These are phyloP conservation scores for Botryosphaeria agaves DNA, from an alignment of 2,329 filamentous ascomycete species.

Conservation along the genomic window DNA sequence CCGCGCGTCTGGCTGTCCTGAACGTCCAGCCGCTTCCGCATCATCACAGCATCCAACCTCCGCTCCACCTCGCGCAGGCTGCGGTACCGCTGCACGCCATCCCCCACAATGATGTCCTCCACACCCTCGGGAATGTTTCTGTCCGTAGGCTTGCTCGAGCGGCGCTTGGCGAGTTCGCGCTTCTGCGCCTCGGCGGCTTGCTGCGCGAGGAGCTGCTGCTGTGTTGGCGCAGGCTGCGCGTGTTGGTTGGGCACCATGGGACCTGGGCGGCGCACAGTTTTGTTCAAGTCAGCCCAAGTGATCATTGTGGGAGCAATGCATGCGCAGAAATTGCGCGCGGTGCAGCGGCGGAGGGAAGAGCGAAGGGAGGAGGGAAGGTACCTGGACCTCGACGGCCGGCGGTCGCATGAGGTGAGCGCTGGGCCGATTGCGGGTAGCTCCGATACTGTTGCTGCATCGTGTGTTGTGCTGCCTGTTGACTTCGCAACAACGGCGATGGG, in stretches of 20 bases:
- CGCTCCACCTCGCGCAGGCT: conserved; percentile 75
- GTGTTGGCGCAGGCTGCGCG: conserved; percentile 25
- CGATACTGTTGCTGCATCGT: conserved; percentile 28
- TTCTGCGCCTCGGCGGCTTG: conserved; percentile 30
- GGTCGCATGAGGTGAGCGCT: conserved; percentile 15
- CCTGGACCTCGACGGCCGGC: conserved; percentile 24
- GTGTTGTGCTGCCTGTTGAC: no score
- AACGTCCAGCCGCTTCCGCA: conserved; percentile 83
- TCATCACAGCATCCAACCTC: conserved; percentile 78
- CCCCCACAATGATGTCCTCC: conserved; percentile 65
- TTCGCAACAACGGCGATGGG: no score
- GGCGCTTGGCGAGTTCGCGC: conserved; percentile 55
- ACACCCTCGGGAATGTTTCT: conserved; percentile 86
- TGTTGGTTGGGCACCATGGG: conserved; percentile 32
- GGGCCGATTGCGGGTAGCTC: conserved; percentile 24
- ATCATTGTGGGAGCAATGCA: conserved; percentile 18
- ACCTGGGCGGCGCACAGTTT: conserved; percentile 26
- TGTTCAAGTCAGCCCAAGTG: conserved; percentile 28
- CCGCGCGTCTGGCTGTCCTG: conserved; percentile 63
- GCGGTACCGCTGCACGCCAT: conserved; percentile 67
- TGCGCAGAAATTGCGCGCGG: conserved; percentile 1
- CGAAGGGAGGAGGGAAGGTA: conserved; percentile 12
- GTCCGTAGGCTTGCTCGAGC: conserved; percentile 81
- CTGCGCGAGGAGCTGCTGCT: conserved; percentile 27
- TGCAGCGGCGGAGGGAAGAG: not conserved